Evolutionary conservation across 192 early-diverging fungal species (phyloP).

Genomic region (Ambispora gerdemannii): DNA sequence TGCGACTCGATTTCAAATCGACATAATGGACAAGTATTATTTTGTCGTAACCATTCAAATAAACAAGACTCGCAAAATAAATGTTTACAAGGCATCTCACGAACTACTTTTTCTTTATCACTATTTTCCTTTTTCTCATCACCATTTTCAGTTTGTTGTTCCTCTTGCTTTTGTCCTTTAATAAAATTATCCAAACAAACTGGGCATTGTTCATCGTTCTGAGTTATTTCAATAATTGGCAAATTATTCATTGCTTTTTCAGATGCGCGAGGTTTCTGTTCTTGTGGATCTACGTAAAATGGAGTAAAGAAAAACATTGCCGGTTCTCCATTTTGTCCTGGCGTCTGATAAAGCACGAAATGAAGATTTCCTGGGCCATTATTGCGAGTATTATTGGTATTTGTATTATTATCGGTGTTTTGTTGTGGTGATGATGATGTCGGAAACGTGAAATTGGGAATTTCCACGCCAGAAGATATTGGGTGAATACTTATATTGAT

Average conservation of each 20-base stretch:
- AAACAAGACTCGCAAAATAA: conserved; percentile 28
- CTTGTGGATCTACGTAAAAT: background rate
- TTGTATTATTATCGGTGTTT: background rate
- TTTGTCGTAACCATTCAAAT: conserved; percentile 27
- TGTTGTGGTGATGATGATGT: conserved; percentile 3
- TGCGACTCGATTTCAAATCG: conserved; percentile 17
- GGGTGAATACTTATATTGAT: background rate
- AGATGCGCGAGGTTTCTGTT: background rate
- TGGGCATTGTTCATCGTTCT: conserved; percentile 19
- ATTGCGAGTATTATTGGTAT: background rate
- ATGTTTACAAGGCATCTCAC: conserved; percentile 24
- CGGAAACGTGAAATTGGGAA: too few species aligned
- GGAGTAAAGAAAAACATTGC: conserved; percentile 7
- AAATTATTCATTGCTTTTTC: conserved; percentile 23
- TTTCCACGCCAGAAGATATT: too few species aligned
- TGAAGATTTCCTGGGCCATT: background rate
- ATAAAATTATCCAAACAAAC: conserved; percentile 19
- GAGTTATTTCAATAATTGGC: conserved; percentile 20
- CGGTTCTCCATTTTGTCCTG: background rate
- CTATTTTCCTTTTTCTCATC: background rate
- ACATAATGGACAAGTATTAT: conserved; percentile 30
- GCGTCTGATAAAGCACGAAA: background rate
- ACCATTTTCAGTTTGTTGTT: background rate
- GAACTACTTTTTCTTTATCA: background rate
- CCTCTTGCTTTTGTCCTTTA: background rate